phyloP scores from a whole-genome alignment of 345 rosid genomes.

The Barbarea vulgaris region DNA sequence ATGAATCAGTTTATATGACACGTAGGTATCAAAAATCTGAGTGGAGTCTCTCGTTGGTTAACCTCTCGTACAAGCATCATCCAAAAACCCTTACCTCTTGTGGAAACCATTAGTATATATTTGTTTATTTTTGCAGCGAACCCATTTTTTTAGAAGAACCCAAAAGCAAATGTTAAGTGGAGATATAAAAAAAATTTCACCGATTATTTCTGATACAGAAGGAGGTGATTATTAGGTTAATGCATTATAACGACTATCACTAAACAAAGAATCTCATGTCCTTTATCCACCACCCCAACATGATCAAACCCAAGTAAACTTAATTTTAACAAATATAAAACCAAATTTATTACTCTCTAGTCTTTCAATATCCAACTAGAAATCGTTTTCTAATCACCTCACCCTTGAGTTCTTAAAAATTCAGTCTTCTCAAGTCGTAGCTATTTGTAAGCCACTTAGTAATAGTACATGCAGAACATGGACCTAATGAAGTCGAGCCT shows the following conservation, averaged over 20 bases:
- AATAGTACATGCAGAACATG: not conserved
- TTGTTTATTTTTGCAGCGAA: not conserved
- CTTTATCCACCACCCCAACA: not conserved
- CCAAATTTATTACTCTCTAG: no score
- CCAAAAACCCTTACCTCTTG: not conserved
- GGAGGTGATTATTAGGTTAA: not conserved
- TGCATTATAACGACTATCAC: not conserved
- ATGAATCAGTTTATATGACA: not conserved
- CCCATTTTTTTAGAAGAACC: not conserved
- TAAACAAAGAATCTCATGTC: not conserved
- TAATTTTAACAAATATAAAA: no score
- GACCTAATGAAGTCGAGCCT: not conserved
- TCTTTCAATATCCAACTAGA: no score
- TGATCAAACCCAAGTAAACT: no score
- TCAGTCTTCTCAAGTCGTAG: not conserved
- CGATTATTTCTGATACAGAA: no score
- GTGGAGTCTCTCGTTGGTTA: not conserved
- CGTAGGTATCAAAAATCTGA: not conserved
- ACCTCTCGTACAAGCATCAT: not conserved
- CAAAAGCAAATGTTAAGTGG: not conserved
- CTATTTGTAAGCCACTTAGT: not conserved
- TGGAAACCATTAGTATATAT: not conserved
- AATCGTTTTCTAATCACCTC: no score
- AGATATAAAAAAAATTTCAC: not conserved
- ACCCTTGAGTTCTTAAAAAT: no score